These are phyloP conservation scores for Coprinellus micaceus DNA, from an alignment of 768 basidiomycete genomes.

Conservation along the genomic window DNA sequence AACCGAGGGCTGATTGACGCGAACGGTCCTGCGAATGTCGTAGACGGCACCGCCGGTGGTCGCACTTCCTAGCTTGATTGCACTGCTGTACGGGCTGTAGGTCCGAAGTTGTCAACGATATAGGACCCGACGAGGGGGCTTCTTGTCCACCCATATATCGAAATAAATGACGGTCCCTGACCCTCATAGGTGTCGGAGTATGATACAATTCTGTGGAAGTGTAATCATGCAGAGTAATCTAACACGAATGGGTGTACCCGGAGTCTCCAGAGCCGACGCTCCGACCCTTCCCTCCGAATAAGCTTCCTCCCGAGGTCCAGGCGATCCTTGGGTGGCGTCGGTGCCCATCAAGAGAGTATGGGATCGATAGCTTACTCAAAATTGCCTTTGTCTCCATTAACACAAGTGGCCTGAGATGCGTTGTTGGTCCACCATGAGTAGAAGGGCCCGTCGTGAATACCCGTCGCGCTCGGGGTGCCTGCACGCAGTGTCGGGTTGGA, in stretches of 20 bases:
- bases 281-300: too few species aligned
- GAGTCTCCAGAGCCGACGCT: too few species aligned
- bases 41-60: slow-evolving; percentile 41
- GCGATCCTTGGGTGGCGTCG: too few species aligned
- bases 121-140: slow-evolving; percentile 47
- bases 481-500: slow-evolving; percentile 13
- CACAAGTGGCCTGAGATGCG: slow-evolving; percentile 23
- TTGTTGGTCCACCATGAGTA: slow-evolving; percentile 38
- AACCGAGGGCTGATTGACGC: slow-evolving; percentile 41
- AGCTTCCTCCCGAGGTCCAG: too few species aligned
- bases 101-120: slow-evolving; percentile 40
- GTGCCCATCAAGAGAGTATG: not conserved
- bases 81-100: slow-evolving; percentile 35
- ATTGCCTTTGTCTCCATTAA: slow-evolving; percentile 29
- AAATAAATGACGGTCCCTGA: slow-evolving; percentile 26
- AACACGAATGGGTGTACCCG: too few species aligned
- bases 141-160: slow-evolving; percentile 46
- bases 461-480: slow-evolving; percentile 24
- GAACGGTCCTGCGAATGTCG: slow-evolving; percentile 36
- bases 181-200: not conserved
- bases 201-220: not conserved
- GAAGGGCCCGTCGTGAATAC: slow-evolving; percentile 30
- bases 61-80: slow-evolving; percentile 33
- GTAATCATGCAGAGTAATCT: too few species aligned
- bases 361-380: slow-evolving; percentile 21